phyloP scores from a whole-genome alignment of 2,329 filamentous ascomycete species.

The Venturia pyrina region DNA sequence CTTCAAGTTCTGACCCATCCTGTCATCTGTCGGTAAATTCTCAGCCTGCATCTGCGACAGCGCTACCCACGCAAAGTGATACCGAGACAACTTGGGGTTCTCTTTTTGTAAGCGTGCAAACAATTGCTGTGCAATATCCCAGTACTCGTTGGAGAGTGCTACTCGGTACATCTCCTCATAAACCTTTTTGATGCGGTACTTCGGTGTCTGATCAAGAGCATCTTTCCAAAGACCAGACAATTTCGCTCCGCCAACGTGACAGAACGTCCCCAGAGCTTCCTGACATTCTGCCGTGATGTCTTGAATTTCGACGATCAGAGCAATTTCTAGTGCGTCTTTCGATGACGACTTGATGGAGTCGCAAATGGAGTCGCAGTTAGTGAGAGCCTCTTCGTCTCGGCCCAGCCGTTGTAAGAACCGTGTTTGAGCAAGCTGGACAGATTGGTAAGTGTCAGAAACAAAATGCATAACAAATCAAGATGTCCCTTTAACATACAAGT shows the following conservation, averaged over 20 bases:
- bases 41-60: conserved; percentile 9
- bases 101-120: conserved; percentile 12
- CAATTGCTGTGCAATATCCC: conserved; percentile 11
- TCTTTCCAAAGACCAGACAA: conserved; percentile 9
- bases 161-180: conserved; percentile 3
- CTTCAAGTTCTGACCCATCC: conserved; percentile 9
- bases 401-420: conserved; percentile 4
- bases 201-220: conserved; percentile 6
- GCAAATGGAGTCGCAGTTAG: neutral
- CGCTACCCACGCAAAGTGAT: conserved; percentile 12
- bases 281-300: conserved; percentile 9
- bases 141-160: conserved; percentile 8
- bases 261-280: conserved; percentile 4
- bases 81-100: conserved; percentile 2
- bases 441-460: neutral
- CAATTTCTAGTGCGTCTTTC: conserved; percentile 6
- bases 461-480: neutral
- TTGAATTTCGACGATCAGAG: neutral
- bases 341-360: conserved; percentile 5
- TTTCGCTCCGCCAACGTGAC: neutral
- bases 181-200: neutral
- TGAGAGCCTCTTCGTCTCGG: conserved; percentile 4
- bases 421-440: conserved; percentile 11
- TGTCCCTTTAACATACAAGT: neutral
- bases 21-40: conserved; percentile 3